Percentiles rank a stretch among this genome's conserved stretches.
These are phyloP conservation scores for Plectosphaerella sp. DNA, from an alignment of 2,329 filamentous ascomycete species.

Conservation along the genomic window DNA sequence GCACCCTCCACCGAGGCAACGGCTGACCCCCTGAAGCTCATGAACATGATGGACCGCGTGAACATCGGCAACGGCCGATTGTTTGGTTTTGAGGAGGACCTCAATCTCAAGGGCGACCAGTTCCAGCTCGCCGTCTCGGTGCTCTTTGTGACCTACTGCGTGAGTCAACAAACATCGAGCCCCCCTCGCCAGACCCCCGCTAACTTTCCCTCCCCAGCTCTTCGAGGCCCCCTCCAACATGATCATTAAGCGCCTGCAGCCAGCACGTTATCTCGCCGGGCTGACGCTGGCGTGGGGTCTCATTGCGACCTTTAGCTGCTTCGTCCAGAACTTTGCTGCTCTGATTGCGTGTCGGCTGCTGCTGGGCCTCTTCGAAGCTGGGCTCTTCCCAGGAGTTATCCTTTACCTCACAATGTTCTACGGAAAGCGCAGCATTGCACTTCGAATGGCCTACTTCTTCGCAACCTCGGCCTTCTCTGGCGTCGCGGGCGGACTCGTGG, in stretches of 20 bases:
- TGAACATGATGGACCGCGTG: slow-evolving; percentile 21
- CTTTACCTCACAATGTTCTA: slow-evolving; percentile 62
- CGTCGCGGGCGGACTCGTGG: slow-evolving; percentile 60
- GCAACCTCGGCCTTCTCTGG: slow-evolving; percentile 57
- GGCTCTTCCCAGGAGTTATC: slow-evolving; percentile 55
- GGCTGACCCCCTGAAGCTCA: background rate
- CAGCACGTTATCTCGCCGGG: slow-evolving; percentile 38
- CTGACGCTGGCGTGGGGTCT: slow-evolving; percentile 40
- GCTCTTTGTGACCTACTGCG: slow-evolving; percentile 33
- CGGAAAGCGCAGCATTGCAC: slow-evolving; percentile 53
- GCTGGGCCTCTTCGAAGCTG: slow-evolving; percentile 55
- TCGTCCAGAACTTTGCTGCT: slow-evolving; percentile 49
- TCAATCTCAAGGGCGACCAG: slow-evolving; percentile 45
- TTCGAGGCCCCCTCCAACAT: slow-evolving; percentile 36
- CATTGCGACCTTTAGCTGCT: slow-evolving; percentile 51
- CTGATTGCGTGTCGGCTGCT: slow-evolving; percentile 53
- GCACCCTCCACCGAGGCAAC: no score
- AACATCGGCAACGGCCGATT: slow-evolving; percentile 61
- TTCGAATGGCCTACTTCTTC: slow-evolving; percentile 61
- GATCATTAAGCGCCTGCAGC: slow-evolving; percentile 29
- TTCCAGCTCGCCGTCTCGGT: slow-evolving; percentile 51
- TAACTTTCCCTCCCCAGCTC: slow-evolving; percentile 16
- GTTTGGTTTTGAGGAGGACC: slow-evolving; percentile 55
- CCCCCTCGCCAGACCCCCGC: background rate
- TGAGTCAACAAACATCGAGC: slow-evolving; percentile 18